These are phyloP conservation scores for Sugiyamaella boreocaroliniensis DNA, from an alignment of 805 yeast species.

Conservation along the genomic window DNA sequence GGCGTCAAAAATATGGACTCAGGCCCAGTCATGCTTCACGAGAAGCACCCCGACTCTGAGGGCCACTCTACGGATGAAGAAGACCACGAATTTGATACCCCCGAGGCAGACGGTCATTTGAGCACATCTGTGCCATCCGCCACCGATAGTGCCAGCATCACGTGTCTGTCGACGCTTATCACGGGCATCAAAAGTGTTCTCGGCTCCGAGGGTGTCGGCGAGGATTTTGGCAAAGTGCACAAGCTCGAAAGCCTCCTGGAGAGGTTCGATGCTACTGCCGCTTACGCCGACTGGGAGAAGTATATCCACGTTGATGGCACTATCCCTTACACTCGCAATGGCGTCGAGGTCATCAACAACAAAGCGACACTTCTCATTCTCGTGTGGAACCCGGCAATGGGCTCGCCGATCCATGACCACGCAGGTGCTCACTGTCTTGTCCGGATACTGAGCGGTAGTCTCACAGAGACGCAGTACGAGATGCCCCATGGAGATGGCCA, in stretches of 20 bases:
- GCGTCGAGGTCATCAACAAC: conserved; percentile 63
- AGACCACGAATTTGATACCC: neutral
- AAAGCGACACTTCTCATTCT: conserved; percentile 61
- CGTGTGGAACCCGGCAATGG: conserved; percentile 64
- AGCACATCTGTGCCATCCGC: too few relatives aligned
- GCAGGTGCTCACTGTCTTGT: conserved; percentile 72
- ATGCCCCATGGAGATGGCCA: conserved; percentile 36
- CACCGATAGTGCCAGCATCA: neutral
- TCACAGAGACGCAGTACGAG: conserved; percentile 52
- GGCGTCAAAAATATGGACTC: neutral
- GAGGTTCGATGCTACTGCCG: conserved; percentile 36
- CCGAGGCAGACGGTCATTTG: neutral
- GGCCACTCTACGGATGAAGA: neutral
- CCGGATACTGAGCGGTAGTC: conserved; percentile 56
- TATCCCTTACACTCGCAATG: conserved; percentile 56
- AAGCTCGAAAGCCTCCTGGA: conserved; percentile 42
- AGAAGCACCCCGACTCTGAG: neutral
- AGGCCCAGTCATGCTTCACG: neutral
- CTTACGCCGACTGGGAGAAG: conserved; percentile 49
- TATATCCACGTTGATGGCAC: conserved; percentile 50
- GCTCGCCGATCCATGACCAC: conserved; percentile 66
- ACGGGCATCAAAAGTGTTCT: conserved; percentile 29
- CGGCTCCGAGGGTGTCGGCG: conserved; percentile 32
- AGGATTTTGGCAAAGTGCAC: conserved; percentile 47
- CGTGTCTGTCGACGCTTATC: conserved; percentile 23